A percentile compares a stretch with the other conserved stretches of the same genome.
phyloP scores from a whole-genome alignment of 306 rosid genomes.

The Prunus armeniaca region DNA sequence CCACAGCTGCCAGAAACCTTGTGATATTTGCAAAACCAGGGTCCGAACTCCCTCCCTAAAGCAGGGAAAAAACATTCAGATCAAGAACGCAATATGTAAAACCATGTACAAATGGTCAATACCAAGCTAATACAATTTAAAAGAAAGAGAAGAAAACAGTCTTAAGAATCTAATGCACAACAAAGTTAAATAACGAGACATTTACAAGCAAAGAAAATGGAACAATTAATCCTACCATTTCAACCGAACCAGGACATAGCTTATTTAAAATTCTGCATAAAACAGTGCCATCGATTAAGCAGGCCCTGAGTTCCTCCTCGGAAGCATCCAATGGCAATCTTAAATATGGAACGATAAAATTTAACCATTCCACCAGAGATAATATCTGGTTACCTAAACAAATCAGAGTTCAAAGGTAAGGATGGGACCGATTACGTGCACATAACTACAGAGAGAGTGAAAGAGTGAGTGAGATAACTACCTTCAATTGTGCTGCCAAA shows the following conservation, averaged over 20 bases:
- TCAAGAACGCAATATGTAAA: slow-evolving; percentile 5
- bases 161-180: background rate
- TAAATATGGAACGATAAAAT: slow-evolving; percentile 65
- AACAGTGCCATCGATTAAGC: slow-evolving; percentile 73
- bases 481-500: slow-evolving; percentile 42
- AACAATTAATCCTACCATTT: slow-evolving; percentile 37
- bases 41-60: slow-evolving; percentile 55
- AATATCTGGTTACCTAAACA: slow-evolving; percentile 49
- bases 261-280: slow-evolving; percentile 71
- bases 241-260: slow-evolving; percentile 64
- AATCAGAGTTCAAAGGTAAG: slow-evolving; percentile 14
- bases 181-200: background rate
- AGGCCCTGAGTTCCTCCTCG: slow-evolving; percentile 66
- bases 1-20: slow-evolving; percentile 70
- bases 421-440: slow-evolving; percentile 4
- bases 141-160: background rate
- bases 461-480: slow-evolving; percentile 7
- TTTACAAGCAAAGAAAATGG: slow-evolving; percentile 10
- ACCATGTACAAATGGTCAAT: background rate
- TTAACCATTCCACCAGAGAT: slow-evolving; percentile 75
- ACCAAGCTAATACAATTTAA: slow-evolving; percentile 8
- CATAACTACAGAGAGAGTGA: slow-evolving; percentile 7
- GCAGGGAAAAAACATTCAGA: slow-evolving; percentile 18
- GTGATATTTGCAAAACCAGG: slow-evolving; percentile 33
- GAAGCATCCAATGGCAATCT: slow-evolving; percentile 70